phyloP scores from a whole-genome alignment of 352 stramenopile genomes.

The Pythium brassicae region DNA sequence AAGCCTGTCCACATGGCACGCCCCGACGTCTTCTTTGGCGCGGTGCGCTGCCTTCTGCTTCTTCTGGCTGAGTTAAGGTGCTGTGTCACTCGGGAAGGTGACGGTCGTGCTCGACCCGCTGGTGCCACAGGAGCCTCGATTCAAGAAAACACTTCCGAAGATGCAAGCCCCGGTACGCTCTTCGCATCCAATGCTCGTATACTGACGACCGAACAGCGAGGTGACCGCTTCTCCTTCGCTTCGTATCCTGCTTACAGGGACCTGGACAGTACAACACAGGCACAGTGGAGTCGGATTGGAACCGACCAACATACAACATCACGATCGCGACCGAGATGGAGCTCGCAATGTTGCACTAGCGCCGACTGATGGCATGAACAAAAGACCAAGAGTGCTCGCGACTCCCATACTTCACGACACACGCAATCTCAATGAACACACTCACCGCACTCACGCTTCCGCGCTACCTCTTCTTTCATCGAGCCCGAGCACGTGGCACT shows the following conservation, averaged over 20 bases:
- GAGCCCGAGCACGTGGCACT: no score
- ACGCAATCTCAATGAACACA: no score
- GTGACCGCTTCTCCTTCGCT: background rate
- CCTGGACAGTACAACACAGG: constrained; percentile 72
- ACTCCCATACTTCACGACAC: background rate
- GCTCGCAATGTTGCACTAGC: constrained; percentile 49
- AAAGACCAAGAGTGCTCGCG: constrained; percentile 1
- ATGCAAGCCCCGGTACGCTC: constrained; percentile 42
- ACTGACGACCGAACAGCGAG: background rate
- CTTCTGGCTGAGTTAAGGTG: background rate
- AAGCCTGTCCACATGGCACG: constrained; percentile 62
- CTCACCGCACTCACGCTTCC: background rate
- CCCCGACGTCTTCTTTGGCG: constrained; percentile 65
- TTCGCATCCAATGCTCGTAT: background rate
- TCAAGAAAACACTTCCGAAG: constrained; percentile 61
- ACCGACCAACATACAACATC: constrained; percentile 86
- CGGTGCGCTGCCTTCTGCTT: constrained; percentile 24
- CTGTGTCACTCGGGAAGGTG: background rate
- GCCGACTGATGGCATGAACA: background rate
- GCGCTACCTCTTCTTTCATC: background rate
- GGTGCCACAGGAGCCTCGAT: constrained; percentile 74
- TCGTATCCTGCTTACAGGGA: constrained; percentile 28
- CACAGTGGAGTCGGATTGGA: constrained; percentile 72
- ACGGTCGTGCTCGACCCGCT: background rate
- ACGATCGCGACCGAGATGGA: constrained; percentile 85